Base-by-base conservation (phyloP, 495 filamentous ascomycete genomes). In the Penicillium fimorum region DNA sequence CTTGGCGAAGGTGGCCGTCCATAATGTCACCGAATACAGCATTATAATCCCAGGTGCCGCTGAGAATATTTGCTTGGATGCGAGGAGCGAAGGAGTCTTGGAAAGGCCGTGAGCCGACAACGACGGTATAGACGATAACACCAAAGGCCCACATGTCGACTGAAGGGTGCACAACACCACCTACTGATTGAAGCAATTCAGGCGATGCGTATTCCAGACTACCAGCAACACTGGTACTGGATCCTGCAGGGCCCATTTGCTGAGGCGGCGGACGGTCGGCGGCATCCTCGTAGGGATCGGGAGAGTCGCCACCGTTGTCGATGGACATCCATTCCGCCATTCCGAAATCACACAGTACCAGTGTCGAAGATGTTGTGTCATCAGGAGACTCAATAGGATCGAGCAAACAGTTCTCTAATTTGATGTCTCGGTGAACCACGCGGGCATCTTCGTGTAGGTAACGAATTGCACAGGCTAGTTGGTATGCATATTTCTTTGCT, bases 91-190 rank as follows among this genome's bases (percentile, higher is more conserved):
- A 82, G 0, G 76, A 64, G 55, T 88, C 80, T 35, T 83, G 76
- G 68, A 91, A 91, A 0, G 87, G 87, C 4, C 89, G 77, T 10
- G 78, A 79, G n/a, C 86, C 87, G 2, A 84, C 82, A 13, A 87
- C 65, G 5, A 89, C 68, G 7, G 83, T 76, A 55, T 82, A 90
- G 2, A 86, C 71, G 15, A 87, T 79, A 8, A 90, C 84, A 10
- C 87, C 87, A 59, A 83, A 88, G 0, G 87, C 86, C 87, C 88
- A 91, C 9, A 91, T 77, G 63, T 91, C 87, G 12, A 84, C 84
- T 0, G 80, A 82, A 2, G 79, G 72, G 59, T 77, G 64, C 57
- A 84, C 72, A 57, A 86, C 59, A 68, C 80, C 64, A 27, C 61
- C 66, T 6, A 68, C 67, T 10, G 76, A 79, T 30, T 71, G 69